Percentiles rank a stretch among this genome's conserved stretches.
Evolutionary conservation across 306 rosid genomes (phyloP).

Genomic region (Prunus persica): DNA sequence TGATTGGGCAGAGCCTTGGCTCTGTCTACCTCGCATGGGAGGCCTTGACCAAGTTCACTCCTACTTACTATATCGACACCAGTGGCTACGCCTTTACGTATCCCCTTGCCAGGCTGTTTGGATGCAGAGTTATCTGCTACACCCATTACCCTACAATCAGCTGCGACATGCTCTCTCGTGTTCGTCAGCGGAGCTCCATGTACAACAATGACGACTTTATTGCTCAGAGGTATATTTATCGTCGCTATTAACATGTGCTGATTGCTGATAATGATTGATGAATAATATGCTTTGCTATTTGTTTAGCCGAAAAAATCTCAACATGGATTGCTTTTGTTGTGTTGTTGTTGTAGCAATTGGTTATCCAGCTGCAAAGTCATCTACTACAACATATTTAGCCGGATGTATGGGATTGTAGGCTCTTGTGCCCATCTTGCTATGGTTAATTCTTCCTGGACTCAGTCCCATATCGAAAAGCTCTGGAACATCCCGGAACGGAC

Average conservation of each 20-base stretch:
- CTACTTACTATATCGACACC: constrained; percentile 72
- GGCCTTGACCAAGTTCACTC: constrained; percentile 80
- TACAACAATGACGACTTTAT: constrained; percentile 72
- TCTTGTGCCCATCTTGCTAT: constrained; percentile 85
- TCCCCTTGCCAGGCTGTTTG: constrained; percentile 84
- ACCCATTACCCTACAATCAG: constrained; percentile 98
- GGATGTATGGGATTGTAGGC: constrained; percentile 80
- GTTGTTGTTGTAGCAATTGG: constrained; percentile 69
- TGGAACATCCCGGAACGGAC: constrained; percentile 71
- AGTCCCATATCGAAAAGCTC: constrained; percentile 71
- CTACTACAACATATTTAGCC: constrained; percentile 75
- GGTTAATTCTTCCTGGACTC: constrained; percentile 99
- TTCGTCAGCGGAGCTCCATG: constrained; percentile 61
- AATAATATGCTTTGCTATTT: neutral
- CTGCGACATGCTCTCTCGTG: constrained; percentile 89
- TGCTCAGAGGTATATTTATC: constrained; percentile 51
- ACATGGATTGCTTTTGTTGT: constrained; percentile 6
- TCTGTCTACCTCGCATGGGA: constrained; percentile 84
- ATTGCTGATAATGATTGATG: neutral
- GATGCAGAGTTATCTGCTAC: constrained; percentile 82
- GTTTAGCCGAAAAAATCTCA: neutral
- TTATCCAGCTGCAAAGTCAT: constrained; percentile 68
- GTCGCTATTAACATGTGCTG: neutral
- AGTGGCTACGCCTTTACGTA: constrained; percentile 94
- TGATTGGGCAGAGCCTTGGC: constrained; percentile 93